These are phyloP conservation scores for Closterium sp. DNA, from an alignment of 139 green algal genomes.

Conservation along the genomic window DNA sequence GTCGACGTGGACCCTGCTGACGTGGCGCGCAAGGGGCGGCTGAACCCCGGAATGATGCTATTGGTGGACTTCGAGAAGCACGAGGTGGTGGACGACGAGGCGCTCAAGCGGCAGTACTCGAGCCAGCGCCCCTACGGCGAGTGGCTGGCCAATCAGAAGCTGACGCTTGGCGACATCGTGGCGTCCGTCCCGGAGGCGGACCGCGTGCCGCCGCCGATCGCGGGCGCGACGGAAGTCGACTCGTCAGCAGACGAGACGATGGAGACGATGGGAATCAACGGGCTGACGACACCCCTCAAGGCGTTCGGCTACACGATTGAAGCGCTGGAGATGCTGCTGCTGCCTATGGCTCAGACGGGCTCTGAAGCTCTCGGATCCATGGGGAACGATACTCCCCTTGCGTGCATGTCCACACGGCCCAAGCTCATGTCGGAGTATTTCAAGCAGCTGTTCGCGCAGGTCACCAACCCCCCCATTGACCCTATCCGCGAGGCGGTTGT, in stretches of 20 bases:
- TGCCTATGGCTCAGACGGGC: conserved; percentile 73
- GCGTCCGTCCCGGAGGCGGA: conserved; percentile 45
- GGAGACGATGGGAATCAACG: conserved; percentile 84
- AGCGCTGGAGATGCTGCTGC: conserved; percentile 84
- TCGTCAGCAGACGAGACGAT: conserved; percentile 67
- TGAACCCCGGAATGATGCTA: conserved; percentile 97
- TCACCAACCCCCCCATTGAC: conserved; percentile 96
- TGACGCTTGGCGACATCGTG: conserved; percentile 67
- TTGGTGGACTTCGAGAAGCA: conserved; percentile 89
- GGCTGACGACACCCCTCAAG: conserved; percentile 85
- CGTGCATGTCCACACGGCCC: conserved; percentile 73
- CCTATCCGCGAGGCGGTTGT: conserved; percentile 93
- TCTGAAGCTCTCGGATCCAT: conserved; percentile 91
- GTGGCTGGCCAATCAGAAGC: conserved; percentile 75
- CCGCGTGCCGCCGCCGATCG: conserved; percentile 33
- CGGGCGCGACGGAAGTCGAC: conserved; percentile 16
- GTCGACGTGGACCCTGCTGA: conserved; percentile 85
- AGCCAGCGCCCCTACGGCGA: conserved; percentile 74
- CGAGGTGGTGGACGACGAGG: conserved; percentile 47
- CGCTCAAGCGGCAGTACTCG: conserved; percentile 64
- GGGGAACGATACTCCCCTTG: conserved; percentile 91
- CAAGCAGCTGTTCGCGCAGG: conserved; percentile 97
- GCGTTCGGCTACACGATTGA: conserved; percentile 82
- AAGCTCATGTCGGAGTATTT: conserved; percentile 93
- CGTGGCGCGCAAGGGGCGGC: conserved; percentile 81